phyloP scores from a whole-genome alignment of 225 moss, liverwort and hornwort genomes.

The Pseudoscleropodium purum region DNA sequence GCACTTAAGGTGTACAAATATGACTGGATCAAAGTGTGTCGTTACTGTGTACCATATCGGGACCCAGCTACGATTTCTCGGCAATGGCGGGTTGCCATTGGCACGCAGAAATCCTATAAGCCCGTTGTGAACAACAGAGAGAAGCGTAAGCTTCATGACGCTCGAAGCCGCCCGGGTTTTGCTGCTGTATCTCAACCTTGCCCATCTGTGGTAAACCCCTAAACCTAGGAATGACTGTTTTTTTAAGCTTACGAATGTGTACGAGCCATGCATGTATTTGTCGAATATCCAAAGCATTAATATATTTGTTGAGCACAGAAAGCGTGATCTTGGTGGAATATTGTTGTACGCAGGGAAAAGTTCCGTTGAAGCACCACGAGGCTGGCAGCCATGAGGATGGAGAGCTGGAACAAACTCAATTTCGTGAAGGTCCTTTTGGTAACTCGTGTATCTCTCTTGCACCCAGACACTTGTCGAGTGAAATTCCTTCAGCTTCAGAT shows the following conservation, averaged over 20 bases:
- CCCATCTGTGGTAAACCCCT: conserved; percentile 8
- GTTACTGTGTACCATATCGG: conserved; percentile 69
- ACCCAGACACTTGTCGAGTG: background rate
- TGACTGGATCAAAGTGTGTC: conserved; percentile 89
- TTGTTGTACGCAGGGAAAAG: conserved; percentile 29
- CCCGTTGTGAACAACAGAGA: conserved; percentile 51
- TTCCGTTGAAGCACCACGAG: background rate
- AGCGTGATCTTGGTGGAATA: background rate
- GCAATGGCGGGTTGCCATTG: conserved; percentile 82
- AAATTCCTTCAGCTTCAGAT: background rate
- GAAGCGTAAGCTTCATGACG: conserved; percentile 55
- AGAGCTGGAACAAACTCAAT: conserved; percentile 18
- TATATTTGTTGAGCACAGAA: background rate
- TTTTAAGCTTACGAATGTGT: background rate
- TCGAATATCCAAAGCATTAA: background rate
- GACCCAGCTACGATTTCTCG: conserved; percentile 75
- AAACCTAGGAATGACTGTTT: background rate
- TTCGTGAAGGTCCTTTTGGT: conserved; percentile 18
- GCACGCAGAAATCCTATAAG: conserved; percentile 79
- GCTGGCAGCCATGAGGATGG: conserved; percentile 11
- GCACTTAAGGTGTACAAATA: conserved; percentile 71
- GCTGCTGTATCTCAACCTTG: conserved; percentile 13
- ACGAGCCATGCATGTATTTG: background rate
- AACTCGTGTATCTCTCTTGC: conserved; percentile 25
- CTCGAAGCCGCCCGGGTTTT: conserved; percentile 39